Conservation (phyloP, 768 basidiomycete genomes). For the Antrodiella citrinella region DNA sequence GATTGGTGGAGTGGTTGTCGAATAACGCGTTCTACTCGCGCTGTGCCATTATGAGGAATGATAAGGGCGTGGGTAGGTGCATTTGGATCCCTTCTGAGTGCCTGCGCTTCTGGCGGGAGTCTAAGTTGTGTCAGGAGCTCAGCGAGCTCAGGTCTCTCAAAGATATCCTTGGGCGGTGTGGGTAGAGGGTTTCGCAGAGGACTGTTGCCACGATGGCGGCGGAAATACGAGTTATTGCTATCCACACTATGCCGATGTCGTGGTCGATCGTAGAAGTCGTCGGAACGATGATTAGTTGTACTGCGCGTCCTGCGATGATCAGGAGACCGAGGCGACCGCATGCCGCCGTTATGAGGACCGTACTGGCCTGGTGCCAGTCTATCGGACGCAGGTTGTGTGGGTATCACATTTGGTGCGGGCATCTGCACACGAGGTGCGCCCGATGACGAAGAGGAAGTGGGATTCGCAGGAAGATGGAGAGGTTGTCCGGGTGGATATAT, state of each 20-base stretch:
- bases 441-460: too few species aligned
- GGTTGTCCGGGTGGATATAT: neutral
- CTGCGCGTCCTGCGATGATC: neutral
- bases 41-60: neutral
- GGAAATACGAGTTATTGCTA: slow-evolving; percentile 1
- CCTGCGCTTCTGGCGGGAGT: slow-evolving; percentile 10
- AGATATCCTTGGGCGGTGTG: slow-evolving; percentile 50
- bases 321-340: neutral
- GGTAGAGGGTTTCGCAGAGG: slow-evolving; percentile 51
- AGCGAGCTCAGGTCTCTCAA: slow-evolving; percentile 49
- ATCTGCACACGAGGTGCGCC: slow-evolving; percentile 5
- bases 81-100: neutral
- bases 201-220: slow-evolving; percentile 1
- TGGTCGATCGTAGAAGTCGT: slow-evolving; percentile 7
- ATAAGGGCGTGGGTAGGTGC: neutral
- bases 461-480: too few species aligned
- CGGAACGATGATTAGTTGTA: neutral
- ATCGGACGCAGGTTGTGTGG: neutral
- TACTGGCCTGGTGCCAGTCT: slow-evolving; percentile 16
- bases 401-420: slow-evolving; percentile 1
- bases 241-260: neutral
- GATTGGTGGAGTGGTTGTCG: neutral
- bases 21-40: neutral
- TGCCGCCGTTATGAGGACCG: slow-evolving; percentile 1
- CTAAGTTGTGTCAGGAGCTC: slow-evolving; percentile 40